Evolutionary conservation across 106 monocot species (phyloP).

Genomic region (Dendrobium officinale): DNA sequence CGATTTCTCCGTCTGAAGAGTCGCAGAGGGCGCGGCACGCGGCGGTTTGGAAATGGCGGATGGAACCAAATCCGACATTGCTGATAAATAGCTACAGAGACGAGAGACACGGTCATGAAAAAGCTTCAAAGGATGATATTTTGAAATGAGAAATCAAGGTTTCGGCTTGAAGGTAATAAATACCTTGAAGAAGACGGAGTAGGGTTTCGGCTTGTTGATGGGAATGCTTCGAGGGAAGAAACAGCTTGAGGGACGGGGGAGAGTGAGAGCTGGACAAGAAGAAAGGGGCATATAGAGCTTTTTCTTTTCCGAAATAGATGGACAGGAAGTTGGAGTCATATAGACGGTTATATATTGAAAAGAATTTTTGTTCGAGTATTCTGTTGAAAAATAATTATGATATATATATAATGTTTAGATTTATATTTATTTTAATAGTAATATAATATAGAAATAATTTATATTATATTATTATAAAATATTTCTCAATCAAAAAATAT

Average conservation of each 20-base stretch:
- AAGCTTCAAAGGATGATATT: neutral
- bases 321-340: too few relatives aligned
- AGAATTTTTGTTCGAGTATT: too few relatives aligned
- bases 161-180: neutral
- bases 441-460: too few relatives aligned
- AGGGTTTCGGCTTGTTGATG: neutral
- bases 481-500: too few relatives aligned
- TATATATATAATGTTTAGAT: too few relatives aligned
- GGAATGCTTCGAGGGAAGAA: neutral
- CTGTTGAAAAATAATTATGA: too few relatives aligned
- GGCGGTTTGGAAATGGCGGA: slow-evolving; percentile 4
- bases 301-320: neutral
- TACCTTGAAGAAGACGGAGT: slow-evolving; percentile 10
- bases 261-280: neutral
- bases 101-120: neutral
- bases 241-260: neutral
- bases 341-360: too few relatives aligned
- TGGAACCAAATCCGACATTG: neutral
- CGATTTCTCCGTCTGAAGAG: slow-evolving; percentile 18
- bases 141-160: neutral
- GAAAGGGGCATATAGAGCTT: neutral
- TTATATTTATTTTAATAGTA: too few relatives aligned
- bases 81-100: slow-evolving; percentile 10
- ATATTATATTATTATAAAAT: too few relatives aligned
- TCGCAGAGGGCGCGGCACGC: neutral